These are phyloP conservation scores for Coccomyxa sp. DNA, from an alignment of 139 green algal genomes.

Conservation along the genomic window DNA sequence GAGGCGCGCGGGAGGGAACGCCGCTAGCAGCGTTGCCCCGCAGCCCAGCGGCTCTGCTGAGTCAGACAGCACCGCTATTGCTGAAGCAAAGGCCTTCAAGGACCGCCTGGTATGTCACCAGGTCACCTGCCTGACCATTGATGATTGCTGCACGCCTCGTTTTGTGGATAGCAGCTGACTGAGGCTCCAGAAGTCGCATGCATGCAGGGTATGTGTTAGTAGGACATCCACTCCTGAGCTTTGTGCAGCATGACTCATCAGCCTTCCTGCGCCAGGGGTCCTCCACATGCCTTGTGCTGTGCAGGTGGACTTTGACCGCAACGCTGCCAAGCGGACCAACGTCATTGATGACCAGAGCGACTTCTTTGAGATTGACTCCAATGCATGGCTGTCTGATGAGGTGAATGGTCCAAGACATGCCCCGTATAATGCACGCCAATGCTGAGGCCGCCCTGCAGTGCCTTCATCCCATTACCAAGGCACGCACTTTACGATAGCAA, in stretches of 20 bases:
- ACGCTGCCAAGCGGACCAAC: constrained; percentile 73
- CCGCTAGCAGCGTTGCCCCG: neutral
- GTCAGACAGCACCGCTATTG: constrained; percentile 11
- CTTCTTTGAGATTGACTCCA: constrained; percentile 91
- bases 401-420: constrained; percentile 20
- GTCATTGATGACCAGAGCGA: constrained; percentile 94
- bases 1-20: neutral
- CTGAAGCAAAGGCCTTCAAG: constrained; percentile 31
- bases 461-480: neutral
- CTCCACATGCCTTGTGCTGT: too few species aligned
- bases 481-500: neutral
- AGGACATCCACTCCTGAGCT: too few species aligned
- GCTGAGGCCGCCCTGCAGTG: neutral
- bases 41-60: neutral
- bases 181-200: too few species aligned
- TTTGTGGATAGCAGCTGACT: too few species aligned
- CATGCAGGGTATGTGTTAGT: too few species aligned
- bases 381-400: constrained; percentile 82
- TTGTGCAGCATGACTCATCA: too few species aligned
- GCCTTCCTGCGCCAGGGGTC: too few species aligned
- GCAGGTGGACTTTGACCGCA: constrained; percentile 71
- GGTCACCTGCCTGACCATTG: too few species aligned
- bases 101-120: constrained; percentile 12
- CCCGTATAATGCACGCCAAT: neutral
- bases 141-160: too few species aligned